Percentiles rank a stretch among this genome's conserved stretches.
Conservation (phyloP, 371 early-diverging fungal species). For the Apophysomyces sp. region DNA sequence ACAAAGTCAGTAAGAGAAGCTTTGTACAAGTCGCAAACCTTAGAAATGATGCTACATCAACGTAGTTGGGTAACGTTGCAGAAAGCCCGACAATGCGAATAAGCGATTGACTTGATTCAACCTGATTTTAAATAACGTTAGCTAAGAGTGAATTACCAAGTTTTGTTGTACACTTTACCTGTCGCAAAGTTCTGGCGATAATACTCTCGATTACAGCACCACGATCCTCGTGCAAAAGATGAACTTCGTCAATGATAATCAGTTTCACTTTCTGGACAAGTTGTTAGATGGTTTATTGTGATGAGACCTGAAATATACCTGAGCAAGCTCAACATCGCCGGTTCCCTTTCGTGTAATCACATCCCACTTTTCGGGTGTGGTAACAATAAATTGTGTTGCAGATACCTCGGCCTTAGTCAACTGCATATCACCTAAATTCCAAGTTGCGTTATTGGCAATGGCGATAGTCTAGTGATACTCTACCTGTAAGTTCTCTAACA, state of each 20-base stretch:
- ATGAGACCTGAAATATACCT: slow-evolving; percentile 36
- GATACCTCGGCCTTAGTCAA: slow-evolving; percentile 89
- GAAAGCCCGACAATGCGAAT: slow-evolving; percentile 99
- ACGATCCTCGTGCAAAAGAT: slow-evolving; percentile 97
- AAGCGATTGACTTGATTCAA: slow-evolving; percentile 89
- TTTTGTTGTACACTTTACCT: slow-evolving; percentile 30
- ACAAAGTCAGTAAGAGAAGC: background rate
- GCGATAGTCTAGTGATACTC: background rate
- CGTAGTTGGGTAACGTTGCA: slow-evolving; percentile 99
- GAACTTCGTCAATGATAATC: slow-evolving; percentile 99
- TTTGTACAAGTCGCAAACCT: slow-evolving; percentile 24
- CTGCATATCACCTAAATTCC: slow-evolving; percentile 89
- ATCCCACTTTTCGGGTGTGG: slow-evolving; percentile 99
- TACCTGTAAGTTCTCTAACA: slow-evolving; percentile 90
- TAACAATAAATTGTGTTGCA: slow-evolving; percentile 96
- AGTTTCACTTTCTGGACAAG: slow-evolving; percentile 68
- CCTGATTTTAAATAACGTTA: slow-evolving; percentile 19
- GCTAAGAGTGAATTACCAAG: too few relatives aligned
- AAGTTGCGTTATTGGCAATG: background rate
- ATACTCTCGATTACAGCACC: slow-evolving; percentile 98
- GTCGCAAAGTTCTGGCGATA: slow-evolving; percentile 93
- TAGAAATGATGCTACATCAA: slow-evolving; percentile 96
- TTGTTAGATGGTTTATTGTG: background rate
- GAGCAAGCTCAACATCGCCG: slow-evolving; percentile 89
- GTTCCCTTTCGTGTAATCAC: slow-evolving; percentile 96